A percentile compares a stretch with the other conserved stretches of the same genome.
phyloP scores from a whole-genome alignment of 1,284 basidiomycete genomes.

The Ceratobasidium sp. region DNA sequence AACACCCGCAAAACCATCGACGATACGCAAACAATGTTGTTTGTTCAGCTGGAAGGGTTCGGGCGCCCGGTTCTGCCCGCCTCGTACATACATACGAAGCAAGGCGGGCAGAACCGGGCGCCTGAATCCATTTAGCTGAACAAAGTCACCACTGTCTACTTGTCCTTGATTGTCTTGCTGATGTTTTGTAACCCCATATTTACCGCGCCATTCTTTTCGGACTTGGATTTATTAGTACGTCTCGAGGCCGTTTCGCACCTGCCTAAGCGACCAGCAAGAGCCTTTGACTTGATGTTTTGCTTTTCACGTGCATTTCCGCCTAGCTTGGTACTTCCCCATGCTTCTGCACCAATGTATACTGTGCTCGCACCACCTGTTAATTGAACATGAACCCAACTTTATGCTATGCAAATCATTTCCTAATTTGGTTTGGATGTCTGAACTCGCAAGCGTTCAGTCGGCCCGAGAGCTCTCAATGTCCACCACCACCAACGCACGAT shows the following conservation, averaged over 20 bases:
- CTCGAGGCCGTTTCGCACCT: conserved; percentile 28
- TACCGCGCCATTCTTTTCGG: not conserved
- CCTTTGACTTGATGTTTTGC: conserved; percentile 20
- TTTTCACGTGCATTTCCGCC: conserved; percentile 29
- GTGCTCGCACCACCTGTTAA: not conserved
- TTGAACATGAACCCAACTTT: conserved; percentile 14
- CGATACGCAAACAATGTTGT: not conserved
- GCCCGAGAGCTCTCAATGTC: not conserved
- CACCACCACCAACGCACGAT: conserved; percentile 5
- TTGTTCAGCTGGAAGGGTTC: not conserved
- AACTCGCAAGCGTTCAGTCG: not conserved
- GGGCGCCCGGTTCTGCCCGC: not conserved
- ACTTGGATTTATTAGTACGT: not conserved
- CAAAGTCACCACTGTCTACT: not conserved
- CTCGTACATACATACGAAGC: not conserved
- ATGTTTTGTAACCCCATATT: not conserved
- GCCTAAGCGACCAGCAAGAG: conserved; percentile 20
- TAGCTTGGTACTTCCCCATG: conserved; percentile 27
- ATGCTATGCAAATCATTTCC: conserved; percentile 6
- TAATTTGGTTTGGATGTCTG: not conserved
- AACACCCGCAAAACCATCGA: conserved; percentile 23
- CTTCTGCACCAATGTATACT: not conserved
- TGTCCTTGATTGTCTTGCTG: conserved; percentile 10
- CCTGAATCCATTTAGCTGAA: not conserved
- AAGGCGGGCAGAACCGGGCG: not conserved